Evolutionary conservation across 768 basidiomycete genomes (phyloP).

Genomic region (Chalciporus pseudorubinellus): DNA sequence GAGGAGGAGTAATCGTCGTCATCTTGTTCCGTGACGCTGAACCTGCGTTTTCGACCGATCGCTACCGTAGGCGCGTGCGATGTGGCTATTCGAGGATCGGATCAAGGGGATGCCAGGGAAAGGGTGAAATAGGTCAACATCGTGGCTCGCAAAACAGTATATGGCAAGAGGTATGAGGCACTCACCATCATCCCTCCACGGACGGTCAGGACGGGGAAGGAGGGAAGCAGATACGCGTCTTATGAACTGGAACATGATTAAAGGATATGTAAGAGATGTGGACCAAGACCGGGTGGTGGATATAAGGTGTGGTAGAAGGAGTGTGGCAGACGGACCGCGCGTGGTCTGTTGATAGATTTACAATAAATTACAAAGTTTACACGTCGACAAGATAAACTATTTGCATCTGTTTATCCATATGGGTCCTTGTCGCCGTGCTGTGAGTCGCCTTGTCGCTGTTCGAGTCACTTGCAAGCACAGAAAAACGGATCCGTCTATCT

Average conservation of each 20-base stretch:
- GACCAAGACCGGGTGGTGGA: not conserved
- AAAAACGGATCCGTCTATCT: not conserved
- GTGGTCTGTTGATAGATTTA: not conserved
- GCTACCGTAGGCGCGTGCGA: constrained; percentile 70
- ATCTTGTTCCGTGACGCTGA: constrained; percentile 46
- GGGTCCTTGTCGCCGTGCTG: not conserved
- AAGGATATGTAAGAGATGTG: not conserved
- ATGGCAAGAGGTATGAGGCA: constrained; percentile 13
- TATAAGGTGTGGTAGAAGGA: not conserved
- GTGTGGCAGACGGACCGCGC: constrained; percentile 3
- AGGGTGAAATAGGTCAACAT: not conserved
- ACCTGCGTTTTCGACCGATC: constrained; percentile 62
- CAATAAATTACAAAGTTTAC: not conserved
- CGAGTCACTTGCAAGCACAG: not conserved
- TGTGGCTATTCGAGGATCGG: constrained; percentile 46
- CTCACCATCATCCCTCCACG: constrained; percentile 78
- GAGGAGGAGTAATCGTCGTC: constrained; percentile 33
- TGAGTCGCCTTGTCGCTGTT: not conserved
- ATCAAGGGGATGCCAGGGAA: constrained; percentile 6
- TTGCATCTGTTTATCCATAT: constrained; percentile 27
- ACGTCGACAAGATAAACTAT: constrained; percentile 9
- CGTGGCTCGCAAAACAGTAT: no score
- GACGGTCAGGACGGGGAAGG: constrained; percentile 67
- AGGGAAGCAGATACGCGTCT: constrained; percentile 70
- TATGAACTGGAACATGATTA: constrained; percentile 60